Conservation (phyloP, 495 filamentous ascomycete species). For the Neurospora sp. region DNA sequence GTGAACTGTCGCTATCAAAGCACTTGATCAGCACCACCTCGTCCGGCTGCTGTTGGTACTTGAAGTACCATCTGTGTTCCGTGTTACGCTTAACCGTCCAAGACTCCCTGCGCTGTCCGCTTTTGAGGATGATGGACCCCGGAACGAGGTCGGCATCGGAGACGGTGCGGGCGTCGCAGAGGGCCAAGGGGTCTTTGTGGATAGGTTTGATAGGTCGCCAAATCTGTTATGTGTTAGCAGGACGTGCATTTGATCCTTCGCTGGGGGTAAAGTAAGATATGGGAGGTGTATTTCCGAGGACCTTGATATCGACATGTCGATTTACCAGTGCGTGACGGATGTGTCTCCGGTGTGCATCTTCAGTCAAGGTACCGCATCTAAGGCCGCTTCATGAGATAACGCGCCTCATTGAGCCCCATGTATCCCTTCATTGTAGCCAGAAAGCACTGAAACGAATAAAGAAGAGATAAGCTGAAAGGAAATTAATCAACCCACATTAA, state of each 20-base stretch:
- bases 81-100: conserved; percentile 50
- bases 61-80: conserved; percentile 65
- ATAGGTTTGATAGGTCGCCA: conserved; percentile 65
- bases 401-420: background rate
- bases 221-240: conserved; percentile 17
- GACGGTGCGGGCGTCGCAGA: conserved; percentile 53
- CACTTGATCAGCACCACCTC: conserved; percentile 62
- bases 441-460: too few species aligned
- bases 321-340: background rate
- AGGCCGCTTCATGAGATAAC: background rate
- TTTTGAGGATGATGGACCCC: conserved; percentile 63
- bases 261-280: background rate
- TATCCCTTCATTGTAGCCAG: background rate
- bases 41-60: conserved; percentile 54
- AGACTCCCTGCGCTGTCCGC: conserved; percentile 51
- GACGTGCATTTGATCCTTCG: background rate
- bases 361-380: background rate
- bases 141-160: conserved; percentile 56
- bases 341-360: background rate
- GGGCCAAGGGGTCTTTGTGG: conserved; percentile 49
- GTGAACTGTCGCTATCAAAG: conserved; percentile 54
- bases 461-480: background rate
- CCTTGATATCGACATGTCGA: background rate
- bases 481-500: conserved; percentile 40
- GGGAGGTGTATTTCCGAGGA: background rate